Conservation (phyloP, 345 rosid species). For the Brassica carinata region DNA sequence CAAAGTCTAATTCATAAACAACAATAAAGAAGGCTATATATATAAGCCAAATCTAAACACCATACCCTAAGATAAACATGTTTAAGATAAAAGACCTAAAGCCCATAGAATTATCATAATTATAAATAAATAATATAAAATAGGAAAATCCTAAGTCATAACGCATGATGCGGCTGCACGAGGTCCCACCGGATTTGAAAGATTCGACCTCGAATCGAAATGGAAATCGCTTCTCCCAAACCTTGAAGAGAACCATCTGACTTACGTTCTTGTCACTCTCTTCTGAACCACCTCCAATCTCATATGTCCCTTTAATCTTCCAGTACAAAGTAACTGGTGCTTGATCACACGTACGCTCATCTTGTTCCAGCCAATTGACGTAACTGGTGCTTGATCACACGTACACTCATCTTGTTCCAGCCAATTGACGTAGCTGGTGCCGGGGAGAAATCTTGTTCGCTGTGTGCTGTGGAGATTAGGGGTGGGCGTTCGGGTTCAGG, state of each 20-base stretch:
- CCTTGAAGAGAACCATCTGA: neutral
- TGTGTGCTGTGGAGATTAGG: neutral
- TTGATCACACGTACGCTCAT: neutral
- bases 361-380: neutral
- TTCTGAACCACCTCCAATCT: neutral
- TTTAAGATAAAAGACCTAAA: no score
- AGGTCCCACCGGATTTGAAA: neutral
- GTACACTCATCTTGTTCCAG: no score
- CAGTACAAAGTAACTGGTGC: neutral
- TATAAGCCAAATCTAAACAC: no score
- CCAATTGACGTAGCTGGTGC: neutral
- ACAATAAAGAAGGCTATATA: no score
- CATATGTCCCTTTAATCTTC: neutral
- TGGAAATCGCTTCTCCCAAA: neutral
- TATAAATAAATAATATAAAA: no score
- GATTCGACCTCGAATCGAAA: neutral
- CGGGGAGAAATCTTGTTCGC: neutral
- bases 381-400: no score
- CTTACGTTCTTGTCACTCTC: neutral
- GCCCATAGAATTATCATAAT: no score
- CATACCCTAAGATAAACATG: no score
- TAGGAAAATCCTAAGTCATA: no score
- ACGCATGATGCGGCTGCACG: no score
- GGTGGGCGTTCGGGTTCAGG: no score
- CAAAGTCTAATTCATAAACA: no score